phyloP scores from a whole-genome alignment of 2,329 filamentous ascomycete genomes.

The Colletotrichum paranaense region DNA sequence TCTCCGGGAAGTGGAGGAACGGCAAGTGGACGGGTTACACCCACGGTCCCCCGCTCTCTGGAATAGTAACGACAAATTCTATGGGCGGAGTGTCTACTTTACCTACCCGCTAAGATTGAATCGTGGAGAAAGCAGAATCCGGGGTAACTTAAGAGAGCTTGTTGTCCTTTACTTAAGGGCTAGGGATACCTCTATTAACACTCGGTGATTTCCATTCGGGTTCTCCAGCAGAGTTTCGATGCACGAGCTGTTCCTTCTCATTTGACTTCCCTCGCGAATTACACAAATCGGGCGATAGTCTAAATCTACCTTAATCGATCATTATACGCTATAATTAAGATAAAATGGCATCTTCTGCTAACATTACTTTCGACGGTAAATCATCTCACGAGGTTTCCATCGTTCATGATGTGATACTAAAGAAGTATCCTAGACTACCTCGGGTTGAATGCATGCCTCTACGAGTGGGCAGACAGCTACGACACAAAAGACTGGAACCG shows the following conservation, averaged over 20 bases:
- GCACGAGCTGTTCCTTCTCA: background rate
- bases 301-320: background rate
- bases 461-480: conserved; percentile 74
- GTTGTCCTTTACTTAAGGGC: background rate
- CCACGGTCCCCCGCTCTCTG: background rate
- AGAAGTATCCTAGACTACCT: conserved; percentile 55
- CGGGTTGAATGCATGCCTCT: conserved; percentile 60
- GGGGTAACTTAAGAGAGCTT: background rate
- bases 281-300: background rate
- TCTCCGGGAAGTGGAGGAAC: background rate
- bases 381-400: conserved; percentile 56
- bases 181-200: background rate
- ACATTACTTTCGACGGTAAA: conserved; percentile 52
- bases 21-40: background rate
- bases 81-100: background rate
- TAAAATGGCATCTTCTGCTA: conserved; percentile 26
- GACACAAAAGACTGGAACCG: conserved; percentile 74
- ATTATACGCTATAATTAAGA: background rate
- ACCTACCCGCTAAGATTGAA: background rate
- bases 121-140: background rate
- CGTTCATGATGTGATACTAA: conserved; percentile 49
- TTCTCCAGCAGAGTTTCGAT: background rate
- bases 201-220: background rate
- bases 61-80: background rate
- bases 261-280: background rate